phyloP scores from a whole-genome alignment of 1,284 basidiomycete genomes.

The Fomitopsis palustris region DNA sequence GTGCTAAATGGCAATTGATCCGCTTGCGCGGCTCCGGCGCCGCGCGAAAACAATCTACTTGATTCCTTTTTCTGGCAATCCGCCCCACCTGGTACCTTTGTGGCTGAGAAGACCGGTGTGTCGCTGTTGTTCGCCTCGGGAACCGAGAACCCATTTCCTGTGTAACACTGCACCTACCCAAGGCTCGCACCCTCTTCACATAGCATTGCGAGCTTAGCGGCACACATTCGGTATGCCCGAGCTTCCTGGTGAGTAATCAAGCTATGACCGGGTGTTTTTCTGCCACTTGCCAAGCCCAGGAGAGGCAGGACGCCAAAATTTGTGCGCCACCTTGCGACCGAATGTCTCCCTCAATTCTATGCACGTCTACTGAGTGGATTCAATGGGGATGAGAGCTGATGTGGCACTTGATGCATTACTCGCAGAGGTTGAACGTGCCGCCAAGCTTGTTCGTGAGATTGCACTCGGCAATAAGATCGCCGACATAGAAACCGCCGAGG shows the following conservation, averaged over 20 bases:
- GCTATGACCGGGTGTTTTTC: too few species aligned
- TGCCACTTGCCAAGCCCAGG: too few species aligned
- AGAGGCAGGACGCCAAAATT: too few species aligned
- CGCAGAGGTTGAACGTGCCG: conserved; percentile 75
- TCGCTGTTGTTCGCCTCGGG: too few species aligned
- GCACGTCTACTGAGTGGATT: too few species aligned
- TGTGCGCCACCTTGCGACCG: too few species aligned
- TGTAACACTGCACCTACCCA: too few species aligned
- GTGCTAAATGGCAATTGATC: too few species aligned
- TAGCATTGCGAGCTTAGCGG: not conserved
- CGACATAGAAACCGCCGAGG: conserved; percentile 58
- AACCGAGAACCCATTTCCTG: too few species aligned
- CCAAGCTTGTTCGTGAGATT: conserved; percentile 51
- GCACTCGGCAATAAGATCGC: conserved; percentile 56
- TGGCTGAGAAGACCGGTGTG: too few species aligned
- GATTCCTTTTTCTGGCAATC: not conserved
- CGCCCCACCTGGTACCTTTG: not conserved
- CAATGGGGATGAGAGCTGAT: too few species aligned
- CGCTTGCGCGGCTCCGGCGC: not conserved
- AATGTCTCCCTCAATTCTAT: too few species aligned
- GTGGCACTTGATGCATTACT: not conserved
- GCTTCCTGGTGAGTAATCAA: conserved; percentile 47
- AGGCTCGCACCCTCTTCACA: not conserved
- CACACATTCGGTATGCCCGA: conserved; percentile 62
- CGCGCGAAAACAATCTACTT: not conserved